A percentile compares a stretch with the other conserved stretches of the same genome.
phyloP scores from a whole-genome alignment of 352 stramenopile genomes.

The Globisporangium ultimum region DNA sequence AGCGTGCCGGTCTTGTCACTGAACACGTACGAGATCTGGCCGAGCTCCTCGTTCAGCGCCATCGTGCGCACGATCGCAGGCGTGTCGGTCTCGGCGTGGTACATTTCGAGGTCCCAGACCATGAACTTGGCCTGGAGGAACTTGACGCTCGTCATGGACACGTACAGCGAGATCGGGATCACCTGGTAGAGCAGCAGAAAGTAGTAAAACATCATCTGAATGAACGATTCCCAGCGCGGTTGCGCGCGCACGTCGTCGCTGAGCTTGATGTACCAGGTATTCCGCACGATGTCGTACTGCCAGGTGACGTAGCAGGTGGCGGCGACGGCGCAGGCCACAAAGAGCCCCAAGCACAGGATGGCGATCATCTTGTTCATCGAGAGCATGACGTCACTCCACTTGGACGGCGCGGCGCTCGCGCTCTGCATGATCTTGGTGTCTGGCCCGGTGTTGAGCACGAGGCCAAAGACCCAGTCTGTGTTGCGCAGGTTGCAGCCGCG shows the following conservation, averaged over 20 bases:
- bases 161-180: slow-evolving; percentile 93
- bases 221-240: slow-evolving; percentile 48
- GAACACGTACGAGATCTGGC: slow-evolving; percentile 90
- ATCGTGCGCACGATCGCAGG: slow-evolving; percentile 80
- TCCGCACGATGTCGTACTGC: slow-evolving; percentile 66
- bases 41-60: slow-evolving; percentile 90
- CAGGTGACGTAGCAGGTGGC: slow-evolving; percentile 76
- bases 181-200: slow-evolving; percentile 90
- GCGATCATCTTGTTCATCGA: slow-evolving; percentile 82
- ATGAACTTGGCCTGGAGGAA: slow-evolving; percentile 88
- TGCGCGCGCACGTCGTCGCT: slow-evolving; percentile 28
- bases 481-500: slow-evolving; percentile 87
- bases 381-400: slow-evolving; percentile 84
- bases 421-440: slow-evolving; percentile 93
- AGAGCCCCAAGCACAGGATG: slow-evolving; percentile 60
- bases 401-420: slow-evolving; percentile 64
- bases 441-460: slow-evolving; percentile 88
- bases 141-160: slow-evolving; percentile 89
- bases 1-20: slow-evolving; percentile 92
- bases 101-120: slow-evolving; percentile 87
- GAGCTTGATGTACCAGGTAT: slow-evolving; percentile 76
- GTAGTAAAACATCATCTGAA: slow-evolving; percentile 92
- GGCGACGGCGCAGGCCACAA: slow-evolving; percentile 59
- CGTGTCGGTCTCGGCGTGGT: slow-evolving; percentile 91
- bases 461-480: slow-evolving; percentile 83